Percentiles rank a stretch among this genome's conserved stretches.
Conservation (phyloP, 305 asterid genomes). For the Solanum aculeatissimum region DNA sequence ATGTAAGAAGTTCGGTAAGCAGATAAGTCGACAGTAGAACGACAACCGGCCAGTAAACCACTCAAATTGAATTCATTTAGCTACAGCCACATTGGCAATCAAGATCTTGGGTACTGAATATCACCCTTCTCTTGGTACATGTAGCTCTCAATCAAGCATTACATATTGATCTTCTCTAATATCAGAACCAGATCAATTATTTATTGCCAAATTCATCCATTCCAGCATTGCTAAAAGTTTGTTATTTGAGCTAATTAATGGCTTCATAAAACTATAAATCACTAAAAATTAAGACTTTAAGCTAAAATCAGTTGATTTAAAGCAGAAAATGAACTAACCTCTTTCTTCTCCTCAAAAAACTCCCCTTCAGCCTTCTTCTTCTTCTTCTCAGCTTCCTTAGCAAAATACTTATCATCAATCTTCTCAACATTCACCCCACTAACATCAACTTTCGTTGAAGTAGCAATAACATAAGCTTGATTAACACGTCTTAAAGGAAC, state of each 20-base stretch:
- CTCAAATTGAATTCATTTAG: not conserved
- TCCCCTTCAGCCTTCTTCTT: constrained; percentile 45
- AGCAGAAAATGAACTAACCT: constrained; percentile 10
- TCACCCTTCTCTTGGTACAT: constrained; percentile 9
- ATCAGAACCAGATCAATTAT: not conserved
- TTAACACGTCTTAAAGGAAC: constrained; percentile 11
- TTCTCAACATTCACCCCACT: constrained; percentile 37
- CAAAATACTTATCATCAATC: constrained; percentile 52
- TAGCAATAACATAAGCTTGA: constrained; percentile 22
- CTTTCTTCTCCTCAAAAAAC: constrained; percentile 45
- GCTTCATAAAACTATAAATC: not conserved
- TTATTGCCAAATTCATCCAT: not conserved
- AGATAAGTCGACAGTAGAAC: constrained; percentile 3
- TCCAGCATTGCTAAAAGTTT: not conserved
- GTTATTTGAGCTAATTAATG: not conserved
- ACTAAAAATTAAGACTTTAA: not conserved
- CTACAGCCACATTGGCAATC: constrained; percentile 23
- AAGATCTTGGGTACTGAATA: constrained; percentile 3
- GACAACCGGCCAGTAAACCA: constrained; percentile 16
- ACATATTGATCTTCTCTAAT: not conserved
- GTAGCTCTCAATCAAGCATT: too few relatives aligned
- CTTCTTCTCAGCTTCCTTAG: constrained; percentile 45
- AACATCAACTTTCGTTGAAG: constrained; percentile 31
- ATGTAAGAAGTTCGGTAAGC: constrained; percentile 16
- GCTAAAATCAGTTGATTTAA: not conserved